These are phyloP conservation scores for Rhododendron williamsianum DNA, from an alignment of 148 eudicot genomes.

Conservation along the genomic window DNA sequence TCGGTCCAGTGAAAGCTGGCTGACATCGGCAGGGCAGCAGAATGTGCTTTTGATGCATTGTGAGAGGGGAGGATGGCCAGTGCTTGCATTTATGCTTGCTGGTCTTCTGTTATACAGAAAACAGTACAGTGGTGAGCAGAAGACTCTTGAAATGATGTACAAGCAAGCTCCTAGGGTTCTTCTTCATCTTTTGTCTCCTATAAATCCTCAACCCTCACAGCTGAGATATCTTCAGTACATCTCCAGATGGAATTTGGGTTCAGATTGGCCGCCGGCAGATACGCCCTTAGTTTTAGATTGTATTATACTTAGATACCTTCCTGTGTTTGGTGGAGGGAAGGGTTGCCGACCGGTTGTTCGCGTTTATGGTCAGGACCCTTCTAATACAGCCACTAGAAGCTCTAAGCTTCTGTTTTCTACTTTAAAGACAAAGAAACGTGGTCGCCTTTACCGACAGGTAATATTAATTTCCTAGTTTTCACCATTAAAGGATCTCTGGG, in stretches of 20 bases:
- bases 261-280: slow-evolving; percentile 60
- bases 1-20: slow-evolving; percentile 74
- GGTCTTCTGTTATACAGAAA: slow-evolving; percentile 65
- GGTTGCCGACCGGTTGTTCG: slow-evolving; percentile 66
- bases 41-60: slow-evolving; percentile 74
- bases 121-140: slow-evolving; percentile 63
- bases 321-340: slow-evolving; percentile 45
- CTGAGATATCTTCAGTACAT: slow-evolving; percentile 73
- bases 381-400: slow-evolving; percentile 43
- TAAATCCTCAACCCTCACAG: slow-evolving; percentile 70
- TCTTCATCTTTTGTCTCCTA: slow-evolving; percentile 54
- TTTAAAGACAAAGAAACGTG: slow-evolving; percentile 40
- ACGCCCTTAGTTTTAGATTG: slow-evolving; percentile 53
- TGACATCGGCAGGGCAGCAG: slow-evolving; percentile 66
- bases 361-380: slow-evolving; percentile 62
- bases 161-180: slow-evolving; percentile 74
- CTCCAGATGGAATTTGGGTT: slow-evolving; percentile 45
- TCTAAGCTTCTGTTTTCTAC: slow-evolving; percentile 59
- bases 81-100: slow-evolving; percentile 83
- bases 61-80: slow-evolving; percentile 83
- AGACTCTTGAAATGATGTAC: slow-evolving; percentile 74
- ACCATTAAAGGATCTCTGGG: neutral
- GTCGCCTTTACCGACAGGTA: slow-evolving; percentile 56
- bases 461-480: neutral
- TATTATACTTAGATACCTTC: slow-evolving; percentile 49